A percentile compares a stretch with the other conserved stretches of the same genome.
phyloP scores from a whole-genome alignment of 73 alveolate genomes.

The Breviolum minutum region DNA sequence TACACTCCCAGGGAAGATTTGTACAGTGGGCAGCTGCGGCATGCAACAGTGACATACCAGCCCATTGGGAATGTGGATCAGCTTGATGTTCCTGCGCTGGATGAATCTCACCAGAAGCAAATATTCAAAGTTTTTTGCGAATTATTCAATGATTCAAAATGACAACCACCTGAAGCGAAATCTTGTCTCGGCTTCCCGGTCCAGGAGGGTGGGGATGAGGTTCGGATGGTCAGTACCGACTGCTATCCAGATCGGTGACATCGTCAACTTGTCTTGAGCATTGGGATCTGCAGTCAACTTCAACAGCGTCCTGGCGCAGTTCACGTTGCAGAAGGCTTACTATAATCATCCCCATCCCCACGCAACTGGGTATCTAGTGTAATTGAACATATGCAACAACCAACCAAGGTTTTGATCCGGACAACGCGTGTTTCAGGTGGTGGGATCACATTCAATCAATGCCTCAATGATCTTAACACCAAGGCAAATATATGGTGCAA shows the following conservation, averaged over 20 bases:
- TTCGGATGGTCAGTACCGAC: conserved; percentile 14
- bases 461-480: no score
- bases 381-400: no score
- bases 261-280: background rate
- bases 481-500: no score
- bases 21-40: conserved; percentile 13
- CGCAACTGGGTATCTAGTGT: no score
- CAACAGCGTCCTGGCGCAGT: conserved; percentile 13
- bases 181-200: background rate
- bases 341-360: no score
- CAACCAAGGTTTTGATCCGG: no score
- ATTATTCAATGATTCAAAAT: background rate
- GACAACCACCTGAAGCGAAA: background rate
- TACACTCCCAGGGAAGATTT: background rate
- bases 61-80: background rate
- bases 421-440: background rate
- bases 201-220: conserved; percentile 1
- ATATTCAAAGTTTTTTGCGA: background rate
- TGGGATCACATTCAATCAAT: no score
- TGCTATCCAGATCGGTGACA: background rate
- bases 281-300: background rate
- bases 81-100: conserved; percentile 20
- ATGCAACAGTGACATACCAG: conserved; percentile 37
- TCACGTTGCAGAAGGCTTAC: background rate
- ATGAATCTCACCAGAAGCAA: background rate